A percentile compares a stretch with the other conserved stretches of the same genome.
phyloP scores from a whole-genome alignment of 2,329 filamentous ascomycete species.

The Zymoseptoria crescenta region DNA sequence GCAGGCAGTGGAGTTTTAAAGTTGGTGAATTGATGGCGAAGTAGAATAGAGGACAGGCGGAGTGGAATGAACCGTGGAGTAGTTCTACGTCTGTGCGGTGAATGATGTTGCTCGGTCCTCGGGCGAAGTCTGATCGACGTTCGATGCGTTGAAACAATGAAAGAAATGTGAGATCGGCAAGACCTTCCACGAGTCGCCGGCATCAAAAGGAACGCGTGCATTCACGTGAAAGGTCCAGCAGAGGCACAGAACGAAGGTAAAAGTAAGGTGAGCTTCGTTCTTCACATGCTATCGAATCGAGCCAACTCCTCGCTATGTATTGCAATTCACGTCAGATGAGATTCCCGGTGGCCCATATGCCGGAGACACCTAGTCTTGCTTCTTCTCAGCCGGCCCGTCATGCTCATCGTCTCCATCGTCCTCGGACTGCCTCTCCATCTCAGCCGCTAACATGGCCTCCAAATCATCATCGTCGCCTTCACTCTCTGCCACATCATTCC shows the following conservation, averaged over 20 bases:
- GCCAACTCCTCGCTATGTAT: conserved; percentile 8
- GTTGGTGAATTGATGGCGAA: neutral
- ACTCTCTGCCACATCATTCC: conserved; percentile 10
- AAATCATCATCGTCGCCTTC: conserved; percentile 43
- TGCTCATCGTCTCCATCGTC: conserved; percentile 24
- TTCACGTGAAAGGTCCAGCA: neutral
- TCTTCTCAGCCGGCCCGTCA: conserved; percentile 21
- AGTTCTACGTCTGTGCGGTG: neutral
- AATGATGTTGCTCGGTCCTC: neutral
- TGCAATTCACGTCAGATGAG: neutral
- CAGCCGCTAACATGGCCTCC: conserved; percentile 47
- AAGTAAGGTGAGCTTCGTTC: neutral
- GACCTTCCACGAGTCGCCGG: neutral
- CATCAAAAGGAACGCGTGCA: neutral
- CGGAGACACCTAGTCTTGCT: neutral
- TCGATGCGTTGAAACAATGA: neutral
- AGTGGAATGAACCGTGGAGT: neutral
- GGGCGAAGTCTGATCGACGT: too few relatives aligned
- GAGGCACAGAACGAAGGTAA: neutral
- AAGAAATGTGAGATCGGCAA: neutral
- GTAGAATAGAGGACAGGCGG: too few relatives aligned
- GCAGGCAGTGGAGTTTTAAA: neutral
- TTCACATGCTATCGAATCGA: conserved; percentile 1
- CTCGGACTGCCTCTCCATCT: conserved; percentile 29
- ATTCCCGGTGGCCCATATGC: neutral